phyloP scores from a whole-genome alignment of 192 early-diverging fungal species.

The Mortierella antarctica region DNA sequence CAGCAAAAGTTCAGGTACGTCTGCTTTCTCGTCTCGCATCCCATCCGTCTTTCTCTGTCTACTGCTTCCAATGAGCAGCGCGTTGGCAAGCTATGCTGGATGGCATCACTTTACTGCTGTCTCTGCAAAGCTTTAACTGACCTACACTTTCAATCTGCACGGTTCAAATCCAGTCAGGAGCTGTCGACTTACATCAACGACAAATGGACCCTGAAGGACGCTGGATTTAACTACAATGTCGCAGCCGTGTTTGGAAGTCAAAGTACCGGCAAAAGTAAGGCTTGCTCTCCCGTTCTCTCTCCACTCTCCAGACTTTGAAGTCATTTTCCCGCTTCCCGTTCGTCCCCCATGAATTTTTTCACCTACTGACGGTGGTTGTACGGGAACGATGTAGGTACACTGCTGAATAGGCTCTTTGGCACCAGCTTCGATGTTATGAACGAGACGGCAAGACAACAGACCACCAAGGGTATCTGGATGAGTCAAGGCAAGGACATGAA shows the following conservation, averaged over 20 bases:
- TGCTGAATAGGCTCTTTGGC: slow-evolving; percentile 95
- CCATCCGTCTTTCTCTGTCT: background rate
- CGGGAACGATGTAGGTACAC: slow-evolving; percentile 73
- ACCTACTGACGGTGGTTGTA: background rate
- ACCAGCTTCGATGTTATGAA: slow-evolving; percentile 98
- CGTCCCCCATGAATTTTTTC: background rate
- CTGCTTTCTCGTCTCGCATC: background rate
- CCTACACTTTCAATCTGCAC: background rate
- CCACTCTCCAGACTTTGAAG: background rate
- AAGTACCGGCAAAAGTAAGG: slow-evolving; percentile 94
- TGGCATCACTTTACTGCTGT: background rate
- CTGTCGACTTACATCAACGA: slow-evolving; percentile 83
- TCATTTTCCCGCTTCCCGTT: background rate
- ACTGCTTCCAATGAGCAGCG: background rate
- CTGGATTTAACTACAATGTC: slow-evolving; percentile 96
- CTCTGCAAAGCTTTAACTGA: background rate
- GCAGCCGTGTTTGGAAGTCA: slow-evolving; percentile 99
- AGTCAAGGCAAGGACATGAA: slow-evolving; percentile 83
- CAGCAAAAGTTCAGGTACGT: slow-evolving; percentile 84
- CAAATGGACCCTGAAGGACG: slow-evolving; percentile 81
- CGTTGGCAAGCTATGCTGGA: background rate
- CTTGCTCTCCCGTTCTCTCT: background rate
- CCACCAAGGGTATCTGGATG: slow-evolving; percentile 99
- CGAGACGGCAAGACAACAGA: slow-evolving; percentile 85
- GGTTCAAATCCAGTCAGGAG: slow-evolving; percentile 59